Conservation (phyloP, 1,284 basidiomycete species). For the Anthracocystis panici-leucophaei region DNA sequence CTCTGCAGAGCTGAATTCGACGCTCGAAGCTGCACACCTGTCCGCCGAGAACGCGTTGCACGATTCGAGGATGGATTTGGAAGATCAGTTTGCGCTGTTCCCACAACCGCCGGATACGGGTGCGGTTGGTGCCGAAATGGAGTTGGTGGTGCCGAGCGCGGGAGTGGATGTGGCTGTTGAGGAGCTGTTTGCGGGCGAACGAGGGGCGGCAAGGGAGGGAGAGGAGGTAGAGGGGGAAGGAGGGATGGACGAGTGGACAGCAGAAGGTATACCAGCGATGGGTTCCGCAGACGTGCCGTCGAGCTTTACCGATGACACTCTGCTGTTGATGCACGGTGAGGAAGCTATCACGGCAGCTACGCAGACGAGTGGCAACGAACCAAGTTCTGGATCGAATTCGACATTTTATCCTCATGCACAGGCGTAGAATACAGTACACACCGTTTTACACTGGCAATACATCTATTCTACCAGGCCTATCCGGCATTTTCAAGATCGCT, state of each 20-base stretch:
- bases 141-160: not conserved
- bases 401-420: conserved; percentile 44
- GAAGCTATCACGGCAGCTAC: no score
- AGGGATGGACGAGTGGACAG: no score
- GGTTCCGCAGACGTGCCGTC: conserved; percentile 8
- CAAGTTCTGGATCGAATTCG: no score
- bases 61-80: conserved; percentile 24
- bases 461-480: no score
- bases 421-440: conserved; percentile 10
- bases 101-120: not conserved
- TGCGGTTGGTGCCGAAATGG: not conserved
- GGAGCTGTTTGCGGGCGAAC: not conserved
- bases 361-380: no score
- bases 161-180: not conserved
- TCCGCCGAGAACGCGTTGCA: conserved; percentile 16
- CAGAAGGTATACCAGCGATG: not conserved
- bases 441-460: not conserved
- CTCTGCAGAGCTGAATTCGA: conserved; percentile 4
- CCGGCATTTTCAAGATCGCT: no score
- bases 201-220: not conserved
- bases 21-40: conserved; percentile 25
- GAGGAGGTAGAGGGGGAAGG: not conserved
- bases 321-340: conserved; percentile 5
- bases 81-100: conserved; percentile 36
- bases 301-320: conserved; percentile 6